Evolutionary conservation across 352 stramenopile species (phyloP), one percentile per base, ranked within the genome.

Genomic region (Pilasporangium apinafurcum): DNA sequence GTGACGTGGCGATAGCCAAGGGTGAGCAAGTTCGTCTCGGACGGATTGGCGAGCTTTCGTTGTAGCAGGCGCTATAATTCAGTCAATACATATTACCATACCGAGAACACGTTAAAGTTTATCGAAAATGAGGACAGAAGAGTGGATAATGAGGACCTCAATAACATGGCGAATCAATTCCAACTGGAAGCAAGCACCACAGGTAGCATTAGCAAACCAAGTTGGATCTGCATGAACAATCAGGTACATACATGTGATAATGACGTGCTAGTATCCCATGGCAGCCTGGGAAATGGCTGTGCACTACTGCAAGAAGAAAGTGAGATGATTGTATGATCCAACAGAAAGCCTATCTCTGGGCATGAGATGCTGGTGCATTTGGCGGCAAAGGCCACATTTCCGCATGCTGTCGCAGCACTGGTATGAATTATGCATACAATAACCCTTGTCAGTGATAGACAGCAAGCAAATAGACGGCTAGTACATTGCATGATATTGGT

Each of bases 11-110:
- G 67, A 53, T 86, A 92, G 5, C 79, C 79, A 7, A 89, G 62
- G 4, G 74, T 76, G 14, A 92, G 54, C 9, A 92, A 37, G 31
- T 92, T 86, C 18, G 61, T 58, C 24, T 84, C 65, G 12, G 71
- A 56, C 33, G 55, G 56, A 33, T 79, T 59, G 17, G 32, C 30
- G 4, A 68, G 49, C 5, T 73, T 75, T 2, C 69, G 67, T 13
- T 24, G 44, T 7, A 87, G 36, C 29, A 87, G 55, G 2, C 54
- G 56, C 62, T 76, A 20, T 20, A 24, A 8, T n/a, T n/a, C n/a
- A n/a, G n/a, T 14, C 20, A 17, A 24, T 7, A 30, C 1, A 37
- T 8, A 8, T 17, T 18, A 26, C 16, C 3, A 48, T 48, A 12
- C 2, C 8, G n/a, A n/a, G n/a, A 35, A 43, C 21, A 29, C 33